phyloP scores from a whole-genome alignment of 768 basidiomycete species.

The Rhodotorula babjevae region DNA sequence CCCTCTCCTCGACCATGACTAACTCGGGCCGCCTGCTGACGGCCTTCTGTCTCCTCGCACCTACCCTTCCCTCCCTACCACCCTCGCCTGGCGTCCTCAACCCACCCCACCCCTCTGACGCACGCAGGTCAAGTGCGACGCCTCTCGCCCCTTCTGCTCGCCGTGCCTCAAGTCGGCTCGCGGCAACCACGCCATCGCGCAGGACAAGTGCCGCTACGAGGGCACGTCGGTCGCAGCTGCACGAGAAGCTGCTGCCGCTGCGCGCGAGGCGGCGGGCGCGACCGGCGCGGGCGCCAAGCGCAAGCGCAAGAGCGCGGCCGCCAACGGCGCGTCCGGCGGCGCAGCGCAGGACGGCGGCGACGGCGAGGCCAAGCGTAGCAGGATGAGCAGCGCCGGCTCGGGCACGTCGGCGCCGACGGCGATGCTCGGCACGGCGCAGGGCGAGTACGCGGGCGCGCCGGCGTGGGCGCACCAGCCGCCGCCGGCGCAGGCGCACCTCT shows the following conservation, averaged over 20 bases:
- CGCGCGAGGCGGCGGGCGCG: not conserved
- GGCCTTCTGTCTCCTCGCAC: too few species aligned
- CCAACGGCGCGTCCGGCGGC: not conserved
- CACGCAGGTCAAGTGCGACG: constrained; percentile 35
- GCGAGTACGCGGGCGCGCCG: not conserved
- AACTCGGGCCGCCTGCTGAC: too few species aligned
- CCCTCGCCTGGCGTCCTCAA: too few species aligned
- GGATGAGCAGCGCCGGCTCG: not conserved
- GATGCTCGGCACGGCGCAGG: not conserved
- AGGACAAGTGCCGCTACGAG: constrained; percentile 31
- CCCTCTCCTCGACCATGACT: too few species aligned
- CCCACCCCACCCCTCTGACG: too few species aligned
- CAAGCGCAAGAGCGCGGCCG: not conserved
- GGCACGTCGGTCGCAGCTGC: constrained; percentile 34
- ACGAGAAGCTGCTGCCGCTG: not conserved
- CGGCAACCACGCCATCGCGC: constrained; percentile 1
- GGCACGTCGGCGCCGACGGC: too few species aligned
- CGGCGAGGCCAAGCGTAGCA: not conserved
- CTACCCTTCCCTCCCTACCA: too few species aligned
- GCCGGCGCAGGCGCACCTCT: too few species aligned
- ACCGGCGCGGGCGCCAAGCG: not conserved
- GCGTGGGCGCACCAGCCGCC: not conserved
- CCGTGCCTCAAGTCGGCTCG: constrained; percentile 34
- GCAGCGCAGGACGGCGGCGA: not conserved
- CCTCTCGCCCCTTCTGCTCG: constrained; percentile 17